Evolutionary conservation across 2,329 filamentous ascomycete genomes (phyloP).

Genomic region (Paracamarosporium sp.): DNA sequence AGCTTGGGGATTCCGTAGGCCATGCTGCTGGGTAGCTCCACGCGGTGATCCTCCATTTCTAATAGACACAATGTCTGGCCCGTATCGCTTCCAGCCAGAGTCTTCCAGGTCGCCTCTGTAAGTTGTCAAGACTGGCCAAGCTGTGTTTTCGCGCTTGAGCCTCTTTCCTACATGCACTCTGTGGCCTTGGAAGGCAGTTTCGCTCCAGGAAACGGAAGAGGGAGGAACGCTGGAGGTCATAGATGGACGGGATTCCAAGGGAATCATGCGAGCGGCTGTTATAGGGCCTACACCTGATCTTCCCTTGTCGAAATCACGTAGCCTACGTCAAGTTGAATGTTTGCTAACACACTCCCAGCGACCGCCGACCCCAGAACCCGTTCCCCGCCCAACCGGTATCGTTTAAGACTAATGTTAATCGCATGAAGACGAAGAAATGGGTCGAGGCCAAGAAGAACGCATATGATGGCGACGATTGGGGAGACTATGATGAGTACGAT

Average conservation of each 20-base stretch:
- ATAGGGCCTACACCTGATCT: background rate
- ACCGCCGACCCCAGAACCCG: slow-evolving; percentile 32
- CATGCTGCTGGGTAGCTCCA: slow-evolving; percentile 11
- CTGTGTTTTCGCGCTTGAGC: background rate
- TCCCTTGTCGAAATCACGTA: background rate
- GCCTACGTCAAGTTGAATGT: background rate
- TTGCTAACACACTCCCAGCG: slow-evolving; percentile 21
- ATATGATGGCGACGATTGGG: slow-evolving; percentile 96
- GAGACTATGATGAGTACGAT: slow-evolving; percentile 66
- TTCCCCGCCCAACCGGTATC: slow-evolving; percentile 55
- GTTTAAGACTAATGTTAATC: slow-evolving; percentile 86
- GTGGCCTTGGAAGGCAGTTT: too few species aligned
- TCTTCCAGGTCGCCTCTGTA: slow-evolving; percentile 48
- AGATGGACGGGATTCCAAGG: background rate
- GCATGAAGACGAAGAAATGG: slow-evolving; percentile 94
- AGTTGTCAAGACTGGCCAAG: slow-evolving; percentile 8
- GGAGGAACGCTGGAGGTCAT: background rate
- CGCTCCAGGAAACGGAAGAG: background rate
- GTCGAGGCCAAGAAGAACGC: slow-evolving; percentile 84
- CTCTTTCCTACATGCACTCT: background rate
- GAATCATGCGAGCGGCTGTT: background rate
- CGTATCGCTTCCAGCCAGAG: slow-evolving; percentile 48
- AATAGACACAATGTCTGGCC: slow-evolving; percentile 44
- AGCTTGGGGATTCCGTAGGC: background rate
- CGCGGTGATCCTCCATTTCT: slow-evolving; percentile 7